A percentile compares a stretch with the other conserved stretches of the same genome.
These are phyloP conservation scores for Pseudopithomyces chartarum DNA, from an alignment of 2,329 filamentous ascomycete species.

Conservation along the genomic window DNA sequence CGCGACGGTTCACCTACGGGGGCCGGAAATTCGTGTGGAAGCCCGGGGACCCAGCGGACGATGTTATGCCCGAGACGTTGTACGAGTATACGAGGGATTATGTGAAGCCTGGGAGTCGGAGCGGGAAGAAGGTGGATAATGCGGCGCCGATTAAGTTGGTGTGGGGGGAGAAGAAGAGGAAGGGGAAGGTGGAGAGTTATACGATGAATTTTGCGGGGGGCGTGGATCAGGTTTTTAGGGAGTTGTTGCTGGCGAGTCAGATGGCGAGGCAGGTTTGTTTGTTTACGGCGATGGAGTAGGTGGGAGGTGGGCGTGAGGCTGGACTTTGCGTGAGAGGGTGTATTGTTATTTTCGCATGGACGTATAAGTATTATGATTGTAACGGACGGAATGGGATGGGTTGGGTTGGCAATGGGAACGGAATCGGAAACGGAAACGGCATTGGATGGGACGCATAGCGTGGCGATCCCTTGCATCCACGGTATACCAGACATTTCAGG, in stretches of 20 bases:
- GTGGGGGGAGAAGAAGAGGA: slow-evolving; percentile 44
- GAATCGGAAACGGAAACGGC: too few species aligned
- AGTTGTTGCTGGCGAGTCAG: slow-evolving; percentile 43
- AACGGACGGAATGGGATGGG: slow-evolving; percentile 8
- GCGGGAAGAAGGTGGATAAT: slow-evolving; percentile 42
- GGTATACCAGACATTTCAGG: slow-evolving; percentile 21
- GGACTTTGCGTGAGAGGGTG: background rate
- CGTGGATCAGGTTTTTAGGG: slow-evolving; percentile 44
- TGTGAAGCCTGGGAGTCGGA: slow-evolving; percentile 42
- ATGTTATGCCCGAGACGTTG: slow-evolving; percentile 47
- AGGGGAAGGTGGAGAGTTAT: slow-evolving; percentile 44
- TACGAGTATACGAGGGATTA: slow-evolving; percentile 43
- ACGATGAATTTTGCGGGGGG: slow-evolving; percentile 45
- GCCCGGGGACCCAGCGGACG: slow-evolving; percentile 52
- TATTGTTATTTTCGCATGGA: background rate
- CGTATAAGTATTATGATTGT: slow-evolving; percentile 1
- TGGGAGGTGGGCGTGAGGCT: background rate
- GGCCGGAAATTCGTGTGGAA: slow-evolving; percentile 50
- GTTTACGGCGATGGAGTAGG: slow-evolving; percentile 41
- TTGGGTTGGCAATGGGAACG: too few species aligned
- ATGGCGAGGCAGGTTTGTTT: slow-evolving; percentile 44
- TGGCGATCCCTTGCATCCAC: slow-evolving; percentile 3
- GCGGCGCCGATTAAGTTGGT: slow-evolving; percentile 35
- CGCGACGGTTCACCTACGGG: slow-evolving; percentile 44
- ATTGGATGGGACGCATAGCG: too few species aligned